These are phyloP conservation scores for Rhypophila decipiens DNA, from an alignment of 495 filamentous ascomycete genomes.

Conservation along the genomic window DNA sequence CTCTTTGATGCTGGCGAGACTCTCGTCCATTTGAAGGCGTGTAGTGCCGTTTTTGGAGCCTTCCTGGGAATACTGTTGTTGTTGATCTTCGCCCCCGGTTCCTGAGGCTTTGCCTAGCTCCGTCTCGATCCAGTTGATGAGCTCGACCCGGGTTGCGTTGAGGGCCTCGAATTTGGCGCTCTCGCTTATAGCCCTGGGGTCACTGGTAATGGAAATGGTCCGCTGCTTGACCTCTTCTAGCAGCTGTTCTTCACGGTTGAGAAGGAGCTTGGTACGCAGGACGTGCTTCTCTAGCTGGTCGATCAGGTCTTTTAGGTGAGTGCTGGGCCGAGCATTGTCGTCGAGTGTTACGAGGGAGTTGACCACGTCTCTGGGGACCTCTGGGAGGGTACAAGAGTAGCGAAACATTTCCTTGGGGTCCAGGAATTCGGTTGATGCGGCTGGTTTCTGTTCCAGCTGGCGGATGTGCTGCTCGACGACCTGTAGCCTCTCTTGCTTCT, in stretches of 20 bases:
- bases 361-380: constrained; percentile 42
- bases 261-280: constrained; percentile 53
- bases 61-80: neutral
- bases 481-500: constrained; percentile 47
- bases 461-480: constrained; percentile 37
- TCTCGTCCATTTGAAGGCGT: constrained; percentile 45
- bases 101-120: constrained; percentile 51
- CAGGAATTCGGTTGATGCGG: constrained; percentile 42
- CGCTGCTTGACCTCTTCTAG: constrained; percentile 50
- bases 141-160: constrained; percentile 50
- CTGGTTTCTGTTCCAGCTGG: constrained; percentile 49
- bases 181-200: constrained; percentile 22
- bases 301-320: constrained; percentile 43
- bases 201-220: constrained; percentile 19
- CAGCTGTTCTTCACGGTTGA: constrained; percentile 56
- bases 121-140: constrained; percentile 68
- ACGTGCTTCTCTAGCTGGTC: constrained; percentile 60
- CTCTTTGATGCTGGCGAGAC: constrained; percentile 39
- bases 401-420: constrained; percentile 37
- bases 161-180: constrained; percentile 43
- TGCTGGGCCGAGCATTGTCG: constrained; percentile 20
- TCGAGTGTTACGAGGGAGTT: constrained; percentile 32
- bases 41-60: no score
- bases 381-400: constrained; percentile 37
- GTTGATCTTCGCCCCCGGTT: constrained; percentile 30